These are phyloP conservation scores for Pholiota molesta DNA, from an alignment of 768 basidiomycete genomes.

Conservation along the genomic window DNA sequence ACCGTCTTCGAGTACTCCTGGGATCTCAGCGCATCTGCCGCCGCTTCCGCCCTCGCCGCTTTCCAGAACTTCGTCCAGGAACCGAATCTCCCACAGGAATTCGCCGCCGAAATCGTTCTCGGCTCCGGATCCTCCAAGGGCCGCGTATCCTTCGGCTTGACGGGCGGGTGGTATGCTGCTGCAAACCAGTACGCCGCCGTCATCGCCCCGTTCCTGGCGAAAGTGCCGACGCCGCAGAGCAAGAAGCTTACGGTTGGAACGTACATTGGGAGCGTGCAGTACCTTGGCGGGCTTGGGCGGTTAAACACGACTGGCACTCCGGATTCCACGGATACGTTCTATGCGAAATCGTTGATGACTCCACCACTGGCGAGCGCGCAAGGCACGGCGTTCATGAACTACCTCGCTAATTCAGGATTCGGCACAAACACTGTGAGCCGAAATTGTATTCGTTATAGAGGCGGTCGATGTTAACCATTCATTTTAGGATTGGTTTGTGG, in stretches of 20 bases:
- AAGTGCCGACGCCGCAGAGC: slow-evolving; percentile 26
- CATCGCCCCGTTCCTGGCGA: slow-evolving; percentile 33
- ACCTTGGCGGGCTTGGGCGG: slow-evolving; percentile 29
- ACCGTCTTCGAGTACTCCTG: slow-evolving; percentile 41
- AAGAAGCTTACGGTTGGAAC: slow-evolving; percentile 22
- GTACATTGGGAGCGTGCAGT: slow-evolving; percentile 36
- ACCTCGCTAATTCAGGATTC: slow-evolving; percentile 41
- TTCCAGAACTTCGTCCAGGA: slow-evolving; percentile 39
- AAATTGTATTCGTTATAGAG: neutral
- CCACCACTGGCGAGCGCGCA: slow-evolving; percentile 38
- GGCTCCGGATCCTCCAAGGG: slow-evolving; percentile 29
- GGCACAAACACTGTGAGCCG: slow-evolving; percentile 32
- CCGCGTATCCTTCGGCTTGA: slow-evolving; percentile 31
- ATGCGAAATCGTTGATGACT: slow-evolving; percentile 46
- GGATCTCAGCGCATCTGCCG: slow-evolving; percentile 33
- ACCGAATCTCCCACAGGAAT: slow-evolving; percentile 32
- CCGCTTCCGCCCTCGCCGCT: slow-evolving; percentile 34
- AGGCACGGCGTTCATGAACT: slow-evolving; percentile 38
- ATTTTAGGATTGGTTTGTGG: slow-evolving; percentile 28
- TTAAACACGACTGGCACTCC: slow-evolving; percentile 28
- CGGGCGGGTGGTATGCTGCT: slow-evolving; percentile 37
- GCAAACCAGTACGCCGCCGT: slow-evolving; percentile 27
- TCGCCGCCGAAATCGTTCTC: slow-evolving; percentile 37
- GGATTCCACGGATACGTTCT: slow-evolving; percentile 43
- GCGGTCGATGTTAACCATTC: neutral